These are phyloP conservation scores for Fonticula alba DNA, from an alignment of 78 protist genomes.

Conservation along the genomic window DNA sequence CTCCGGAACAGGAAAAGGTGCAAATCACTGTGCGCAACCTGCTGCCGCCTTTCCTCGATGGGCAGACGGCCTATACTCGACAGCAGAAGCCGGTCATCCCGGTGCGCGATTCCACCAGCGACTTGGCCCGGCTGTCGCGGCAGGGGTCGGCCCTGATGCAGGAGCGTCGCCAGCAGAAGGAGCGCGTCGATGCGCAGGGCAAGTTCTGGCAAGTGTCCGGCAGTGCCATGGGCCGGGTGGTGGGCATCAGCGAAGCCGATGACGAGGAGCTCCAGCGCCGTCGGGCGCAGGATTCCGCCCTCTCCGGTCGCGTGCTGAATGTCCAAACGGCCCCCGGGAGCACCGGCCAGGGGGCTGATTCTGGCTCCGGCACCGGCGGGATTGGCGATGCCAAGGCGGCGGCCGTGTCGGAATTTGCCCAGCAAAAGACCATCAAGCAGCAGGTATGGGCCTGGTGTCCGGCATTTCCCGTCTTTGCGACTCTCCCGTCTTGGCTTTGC, in stretches of 20 bases:
- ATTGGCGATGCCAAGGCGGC: neutral
- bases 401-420: conserved; percentile 60
- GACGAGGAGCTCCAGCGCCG: conserved; percentile 13
- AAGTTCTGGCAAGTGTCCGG: conserved; percentile 45
- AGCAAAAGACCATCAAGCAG: conserved; percentile 46
- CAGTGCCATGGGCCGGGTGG: conserved; percentile 31
- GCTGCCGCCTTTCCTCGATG: conserved; percentile 84
- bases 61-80: conserved; percentile 29
- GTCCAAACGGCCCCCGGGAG: too few relatives aligned
- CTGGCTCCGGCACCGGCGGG: neutral
- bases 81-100: conserved; percentile 51
- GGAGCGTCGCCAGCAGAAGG: conserved; percentile 7
- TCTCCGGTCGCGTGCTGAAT: neutral
- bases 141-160: conserved; percentile 41
- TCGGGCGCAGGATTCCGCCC: conserved; percentile 3
- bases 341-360: conserved; percentile 11
- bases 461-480: too few relatives aligned
- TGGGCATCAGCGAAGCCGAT: conserved; percentile 55
- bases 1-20: conserved; percentile 11
- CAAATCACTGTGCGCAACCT: conserved; percentile 56
- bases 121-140: conserved; percentile 58
- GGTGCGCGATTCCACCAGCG: conserved; percentile 74
- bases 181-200: conserved; percentile 4
- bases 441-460: too few relatives aligned
- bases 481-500: too few relatives aligned